Percentiles rank a stretch among this genome's conserved stretches.
These are phyloP conservation scores for Copromyces sp. DNA, from an alignment of 495 filamentous ascomycete genomes.

Conservation along the genomic window DNA sequence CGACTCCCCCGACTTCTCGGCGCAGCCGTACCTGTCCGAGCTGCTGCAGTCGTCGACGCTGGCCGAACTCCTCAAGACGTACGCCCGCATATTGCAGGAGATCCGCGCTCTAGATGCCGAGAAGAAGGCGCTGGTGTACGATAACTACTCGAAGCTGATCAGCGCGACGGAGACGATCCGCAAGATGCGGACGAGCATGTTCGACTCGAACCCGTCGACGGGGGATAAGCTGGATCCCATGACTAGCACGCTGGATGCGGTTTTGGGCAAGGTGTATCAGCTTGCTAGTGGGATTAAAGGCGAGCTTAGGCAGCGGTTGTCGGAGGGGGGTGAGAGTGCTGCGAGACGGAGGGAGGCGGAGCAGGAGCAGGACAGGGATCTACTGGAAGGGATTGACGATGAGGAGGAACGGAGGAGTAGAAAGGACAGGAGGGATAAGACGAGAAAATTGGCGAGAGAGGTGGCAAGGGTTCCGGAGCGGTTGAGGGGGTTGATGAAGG, in stretches of 20 bases:
- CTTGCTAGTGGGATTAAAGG: slow-evolving; percentile 56
- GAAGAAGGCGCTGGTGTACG: slow-evolving; percentile 92
- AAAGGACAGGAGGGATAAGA: slow-evolving; percentile 34
- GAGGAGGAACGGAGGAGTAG: slow-evolving; percentile 47
- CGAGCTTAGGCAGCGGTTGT: slow-evolving; percentile 36
- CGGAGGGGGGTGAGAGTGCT: slow-evolving; percentile 7
- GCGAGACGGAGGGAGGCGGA: neutral
- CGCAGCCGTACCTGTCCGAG: slow-evolving; percentile 48
- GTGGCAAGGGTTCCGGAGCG: slow-evolving; percentile 47
- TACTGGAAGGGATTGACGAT: slow-evolving; percentile 28
- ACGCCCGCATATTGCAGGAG: slow-evolving; percentile 59
- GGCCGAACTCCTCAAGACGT: slow-evolving; percentile 51
- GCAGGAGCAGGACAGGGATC: slow-evolving; percentile 9
- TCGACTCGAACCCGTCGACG: neutral
- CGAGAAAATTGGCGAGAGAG: slow-evolving; percentile 41
- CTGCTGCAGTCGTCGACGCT: slow-evolving; percentile 56
- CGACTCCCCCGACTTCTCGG: slow-evolving; percentile 47
- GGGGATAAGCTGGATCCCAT: slow-evolving; percentile 54
- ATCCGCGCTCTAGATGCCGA: slow-evolving; percentile 87
- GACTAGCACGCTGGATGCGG: slow-evolving; percentile 61
- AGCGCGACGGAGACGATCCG: slow-evolving; percentile 90
- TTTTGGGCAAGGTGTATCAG: slow-evolving; percentile 73
- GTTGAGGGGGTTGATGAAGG: slow-evolving; percentile 53
- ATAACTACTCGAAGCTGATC: slow-evolving; percentile 96
- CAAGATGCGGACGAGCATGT: slow-evolving; percentile 62